phyloP scores from a whole-genome alignment of 1,139 yeast genomes.

The Pichiaceae sp. region DNA sequence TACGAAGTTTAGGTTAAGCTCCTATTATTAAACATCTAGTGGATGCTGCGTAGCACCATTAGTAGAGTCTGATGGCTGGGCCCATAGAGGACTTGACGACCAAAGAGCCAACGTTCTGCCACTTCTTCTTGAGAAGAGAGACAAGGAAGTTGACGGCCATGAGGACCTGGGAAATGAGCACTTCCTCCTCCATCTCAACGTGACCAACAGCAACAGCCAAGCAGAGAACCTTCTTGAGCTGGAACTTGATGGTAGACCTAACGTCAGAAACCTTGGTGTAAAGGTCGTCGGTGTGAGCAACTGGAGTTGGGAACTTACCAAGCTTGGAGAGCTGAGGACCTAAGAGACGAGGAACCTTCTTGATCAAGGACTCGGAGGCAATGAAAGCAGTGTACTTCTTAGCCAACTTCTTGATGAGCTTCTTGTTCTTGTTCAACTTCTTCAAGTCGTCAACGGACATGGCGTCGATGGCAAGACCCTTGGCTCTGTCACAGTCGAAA shows the following conservation, averaged over 20 bases:
- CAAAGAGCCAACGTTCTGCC: slow-evolving; percentile 99
- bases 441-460: slow-evolving; percentile 99
- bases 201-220: slow-evolving; percentile 96
- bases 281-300: slow-evolving; percentile 98
- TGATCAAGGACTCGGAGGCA: slow-evolving; percentile 98
- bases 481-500: slow-evolving; percentile 99
- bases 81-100: slow-evolving; percentile 99
- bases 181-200: slow-evolving; percentile 98
- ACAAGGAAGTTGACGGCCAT: slow-evolving; percentile 99
- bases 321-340: slow-evolving; percentile 99
- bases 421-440: slow-evolving; percentile 99
- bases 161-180: slow-evolving; percentile 95
- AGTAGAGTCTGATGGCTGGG: slow-evolving; percentile 99
- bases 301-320: slow-evolving; percentile 99
- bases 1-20: no score
- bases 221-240: slow-evolving; percentile 94
- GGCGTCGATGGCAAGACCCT: slow-evolving; percentile 98
- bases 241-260: slow-evolving; percentile 99
- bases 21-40: no score
- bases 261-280: slow-evolving; percentile 94
- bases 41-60: slow-evolving; percentile 21
- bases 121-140: slow-evolving; percentile 99
- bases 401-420: slow-evolving; percentile 98
- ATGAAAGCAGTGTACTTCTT: slow-evolving; percentile 99
- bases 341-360: slow-evolving; percentile 99